Base-by-base conservation (phyloP, 202 grass and related monocot species). In the Hordeum pubiflorum region DNA sequence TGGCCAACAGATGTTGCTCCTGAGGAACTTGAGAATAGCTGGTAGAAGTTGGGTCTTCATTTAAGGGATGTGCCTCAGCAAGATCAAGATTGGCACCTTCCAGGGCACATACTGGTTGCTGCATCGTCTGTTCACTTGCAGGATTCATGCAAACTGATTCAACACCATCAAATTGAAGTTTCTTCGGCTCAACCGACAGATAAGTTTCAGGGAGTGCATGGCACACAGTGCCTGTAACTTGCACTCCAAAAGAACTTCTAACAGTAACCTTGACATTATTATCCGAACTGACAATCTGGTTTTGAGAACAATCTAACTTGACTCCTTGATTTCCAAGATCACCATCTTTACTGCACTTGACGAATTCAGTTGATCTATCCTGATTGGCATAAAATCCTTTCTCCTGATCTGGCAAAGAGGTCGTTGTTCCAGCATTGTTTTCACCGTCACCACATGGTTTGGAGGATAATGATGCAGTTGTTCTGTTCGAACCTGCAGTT, bases 111-210 rank as follows among this genome's bases (percentile, higher is more conserved):
- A 78, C 68, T 2, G 64, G 74, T 74, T 78, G 72, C 38, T 83
- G 62, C 20, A 17, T 29, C 15, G 18, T 74, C 67, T 81, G 61
- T 84, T 79, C 62, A 40, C 18, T 81, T 77, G 40, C 26, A 68
- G 32, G 29, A 83, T 70, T 54, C 52, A 44, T 73, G 63, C 44
- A 41, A 75, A 71, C 44, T 68, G 86, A 63, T 39, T 86, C 87
- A 76, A 69, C 46, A 18, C 58, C 87, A 83, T 89, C 89, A 58
- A 90, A 95, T 18, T 80, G 77, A 88, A 92, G 87, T 79, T 76
- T 84, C 58, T 90, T 95, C 34, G 76, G 71, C 69, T 88, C 87
- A 74, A 95, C 82, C 22, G 38, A 82, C n/a, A 85, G n/a, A 81
- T 74, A 69, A 24, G 38, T 82, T 81, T 70, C 78, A 79, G 74